Evolutionary conservation across 441 rosid species (phyloP).

Genomic region (Gossypium gossypioides): DNA sequence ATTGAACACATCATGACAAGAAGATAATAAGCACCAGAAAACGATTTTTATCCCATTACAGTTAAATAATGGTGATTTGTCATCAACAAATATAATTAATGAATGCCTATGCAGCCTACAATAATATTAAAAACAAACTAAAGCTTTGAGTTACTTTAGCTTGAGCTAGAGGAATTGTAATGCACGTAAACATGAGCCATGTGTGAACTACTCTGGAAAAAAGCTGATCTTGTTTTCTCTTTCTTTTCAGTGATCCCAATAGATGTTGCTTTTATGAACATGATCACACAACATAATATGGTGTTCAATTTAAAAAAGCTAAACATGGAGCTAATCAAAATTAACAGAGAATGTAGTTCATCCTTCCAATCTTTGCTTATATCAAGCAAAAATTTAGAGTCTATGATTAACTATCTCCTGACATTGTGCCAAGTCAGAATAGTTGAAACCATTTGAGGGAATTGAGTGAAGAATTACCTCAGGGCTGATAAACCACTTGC

Average conservation of each 20-base stretch:
- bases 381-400: neutral
- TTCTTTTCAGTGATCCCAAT: neutral
- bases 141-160: neutral
- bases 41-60: neutral
- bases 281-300: neutral
- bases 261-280: neutral
- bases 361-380: neutral
- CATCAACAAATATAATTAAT: neutral
- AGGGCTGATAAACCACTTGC: conserved; percentile 89
- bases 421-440: neutral
- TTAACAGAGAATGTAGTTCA: neutral
- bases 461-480: conserved; percentile 39
- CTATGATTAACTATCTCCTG: neutral
- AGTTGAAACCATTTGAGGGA: neutral
- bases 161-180: neutral
- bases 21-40: neutral
- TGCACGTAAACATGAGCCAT: neutral
- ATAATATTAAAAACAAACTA: neutral
- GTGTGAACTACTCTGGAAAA: neutral
- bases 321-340: neutral
- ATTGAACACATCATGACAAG: neutral
- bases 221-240: neutral
- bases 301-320: neutral
- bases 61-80: neutral
- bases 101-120: neutral